phyloP scores from a whole-genome alignment of 768 basidiomycete species.

The Phaeotremella skinneri region DNA sequence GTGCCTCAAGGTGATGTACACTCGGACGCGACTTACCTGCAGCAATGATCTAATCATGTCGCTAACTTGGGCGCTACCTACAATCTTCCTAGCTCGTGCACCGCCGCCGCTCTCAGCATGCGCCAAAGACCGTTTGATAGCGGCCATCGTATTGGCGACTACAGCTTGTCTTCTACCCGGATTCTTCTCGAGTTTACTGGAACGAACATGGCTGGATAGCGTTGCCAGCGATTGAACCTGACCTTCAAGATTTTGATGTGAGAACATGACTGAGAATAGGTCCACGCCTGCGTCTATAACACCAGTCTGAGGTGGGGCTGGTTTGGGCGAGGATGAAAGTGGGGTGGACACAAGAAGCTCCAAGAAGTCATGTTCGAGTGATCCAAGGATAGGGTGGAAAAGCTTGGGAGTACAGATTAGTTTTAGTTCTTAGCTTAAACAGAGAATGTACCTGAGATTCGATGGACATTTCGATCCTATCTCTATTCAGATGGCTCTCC shows the following conservation, averaged over 20 bases:
- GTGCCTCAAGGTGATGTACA: background rate
- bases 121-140: conserved; percentile 66
- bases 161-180: conserved; percentile 81
- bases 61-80: conserved; percentile 43
- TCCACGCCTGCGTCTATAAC: conserved; percentile 87
- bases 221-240: conserved; percentile 50
- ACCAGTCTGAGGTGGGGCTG: conserved; percentile 73
- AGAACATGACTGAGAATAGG: conserved; percentile 74
- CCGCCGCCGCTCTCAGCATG: conserved; percentile 34
- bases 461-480: conserved; percentile 74
- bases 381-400: conserved; percentile 73
- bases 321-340: conserved; percentile 54
- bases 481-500: conserved; percentile 65
- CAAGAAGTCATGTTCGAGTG: conserved; percentile 81
- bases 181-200: conserved; percentile 80
- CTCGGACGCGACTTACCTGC: conserved; percentile 64
- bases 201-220: conserved; percentile 57
- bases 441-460: conserved; percentile 65
- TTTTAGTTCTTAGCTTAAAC: background rate
- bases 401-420: conserved; percentile 54
- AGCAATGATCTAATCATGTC: conserved; percentile 62
- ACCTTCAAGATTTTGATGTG: conserved; percentile 65
- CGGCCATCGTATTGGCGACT: conserved; percentile 72
- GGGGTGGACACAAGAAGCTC: conserved; percentile 58
- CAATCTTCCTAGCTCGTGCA: conserved; percentile 32